These are phyloP conservation scores for Pinus taeda DNA, from an alignment of 75 land plant genomes.

Conservation along the genomic window DNA sequence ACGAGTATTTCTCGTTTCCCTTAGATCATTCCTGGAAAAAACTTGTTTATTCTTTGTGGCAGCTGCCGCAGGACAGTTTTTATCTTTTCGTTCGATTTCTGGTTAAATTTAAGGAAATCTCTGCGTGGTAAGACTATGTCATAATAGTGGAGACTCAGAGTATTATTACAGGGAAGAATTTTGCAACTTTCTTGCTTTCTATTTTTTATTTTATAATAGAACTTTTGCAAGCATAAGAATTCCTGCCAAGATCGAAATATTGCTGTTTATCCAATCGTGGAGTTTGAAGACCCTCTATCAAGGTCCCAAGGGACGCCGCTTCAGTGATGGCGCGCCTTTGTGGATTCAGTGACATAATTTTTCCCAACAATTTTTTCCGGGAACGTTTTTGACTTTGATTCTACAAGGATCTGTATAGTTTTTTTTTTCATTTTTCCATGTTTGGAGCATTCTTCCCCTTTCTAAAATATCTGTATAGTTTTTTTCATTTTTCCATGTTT, in stretches of 20 bases:
- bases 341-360: background rate
- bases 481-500: background rate
- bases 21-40: conserved; percentile 27
- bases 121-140: background rate
- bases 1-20: conserved; percentile 20
- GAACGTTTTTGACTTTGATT: no score
- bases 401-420: background rate
- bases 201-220: background rate
- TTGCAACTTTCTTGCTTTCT: background rate
- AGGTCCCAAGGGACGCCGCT: background rate
- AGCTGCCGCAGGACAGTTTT: background rate
- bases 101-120: background rate
- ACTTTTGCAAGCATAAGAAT: background rate
- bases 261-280: no score
- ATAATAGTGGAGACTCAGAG: background rate
- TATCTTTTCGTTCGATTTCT: background rate
- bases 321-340: background rate
- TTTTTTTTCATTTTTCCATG: background rate
- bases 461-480: background rate
- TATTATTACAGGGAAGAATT: background rate
- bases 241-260: no score
- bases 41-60: background rate
- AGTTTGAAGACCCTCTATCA: background rate
- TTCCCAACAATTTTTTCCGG: no score
- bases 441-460: background rate